A percentile compares a stretch with the other conserved stretches of the same genome.
Conservation (phyloP, 1,139 yeast genomes). For the Suhomyces ambrosiae region DNA sequence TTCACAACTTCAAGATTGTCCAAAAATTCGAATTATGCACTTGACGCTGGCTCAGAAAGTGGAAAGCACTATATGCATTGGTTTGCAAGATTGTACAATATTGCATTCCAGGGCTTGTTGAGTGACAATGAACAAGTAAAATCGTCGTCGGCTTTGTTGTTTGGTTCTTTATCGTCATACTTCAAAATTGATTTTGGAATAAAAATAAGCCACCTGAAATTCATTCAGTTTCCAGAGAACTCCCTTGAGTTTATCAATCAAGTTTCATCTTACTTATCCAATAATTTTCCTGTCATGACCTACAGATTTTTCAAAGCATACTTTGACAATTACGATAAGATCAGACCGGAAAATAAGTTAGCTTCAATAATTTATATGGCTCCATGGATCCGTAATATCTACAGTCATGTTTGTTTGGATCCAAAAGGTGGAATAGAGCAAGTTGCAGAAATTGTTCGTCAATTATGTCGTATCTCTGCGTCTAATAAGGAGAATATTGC, state of each 20-base stretch:
- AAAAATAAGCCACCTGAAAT: slow-evolving; percentile 57
- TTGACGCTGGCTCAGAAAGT: slow-evolving; percentile 12
- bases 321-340: slow-evolving; percentile 55
- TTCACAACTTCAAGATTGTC: slow-evolving; percentile 61
- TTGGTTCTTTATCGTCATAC: slow-evolving; percentile 64
- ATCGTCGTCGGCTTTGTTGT: slow-evolving; percentile 61
- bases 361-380: slow-evolving; percentile 58
- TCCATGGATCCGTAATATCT: slow-evolving; percentile 79
- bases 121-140: slow-evolving; percentile 61
- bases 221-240: slow-evolving; percentile 73
- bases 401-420: slow-evolving; percentile 56
- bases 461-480: slow-evolving; percentile 62
- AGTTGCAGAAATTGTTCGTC: slow-evolving; percentile 62
- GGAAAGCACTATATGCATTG: slow-evolving; percentile 30
- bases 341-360: slow-evolving; percentile 35
- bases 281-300: slow-evolving; percentile 60
- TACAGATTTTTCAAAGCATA: slow-evolving; percentile 63
- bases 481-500: slow-evolving; percentile 45
- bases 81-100: slow-evolving; percentile 64
- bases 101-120: slow-evolving; percentile 68
- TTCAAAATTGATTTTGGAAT: slow-evolving; percentile 66
- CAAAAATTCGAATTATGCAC: slow-evolving; percentile 24
- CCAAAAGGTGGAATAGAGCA: slow-evolving; percentile 62
- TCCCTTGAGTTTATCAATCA: slow-evolving; percentile 64
- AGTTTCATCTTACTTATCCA: slow-evolving; percentile 60